Percentiles rank a stretch among this genome's conserved stretches.
Conservation (phyloP, 1,139 yeast species). For the Arxiozyma slooffiae region DNA sequence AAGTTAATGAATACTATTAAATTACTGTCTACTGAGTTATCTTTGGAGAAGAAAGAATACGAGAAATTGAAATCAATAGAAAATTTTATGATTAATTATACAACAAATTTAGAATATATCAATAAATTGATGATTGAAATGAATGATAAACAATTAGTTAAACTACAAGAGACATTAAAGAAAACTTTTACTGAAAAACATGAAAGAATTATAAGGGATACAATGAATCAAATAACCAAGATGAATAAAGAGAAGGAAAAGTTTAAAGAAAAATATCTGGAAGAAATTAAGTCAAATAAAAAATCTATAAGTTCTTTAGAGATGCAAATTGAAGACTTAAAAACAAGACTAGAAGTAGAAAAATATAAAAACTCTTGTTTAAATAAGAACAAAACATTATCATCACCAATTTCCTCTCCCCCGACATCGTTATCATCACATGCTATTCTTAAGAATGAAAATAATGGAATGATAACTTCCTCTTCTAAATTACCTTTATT, state of each 20-base stretch:
- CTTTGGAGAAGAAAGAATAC: slow-evolving; percentile 37
- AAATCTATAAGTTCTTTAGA: slow-evolving; percentile 18
- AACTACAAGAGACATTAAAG: slow-evolving; percentile 16
- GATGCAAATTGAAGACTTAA: slow-evolving; percentile 26
- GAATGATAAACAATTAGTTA: slow-evolving; percentile 19
- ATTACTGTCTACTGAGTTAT: slow-evolving; percentile 39
- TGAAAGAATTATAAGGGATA: slow-evolving; percentile 15
- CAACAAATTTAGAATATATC: slow-evolving; percentile 22
- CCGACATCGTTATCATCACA: neutral
- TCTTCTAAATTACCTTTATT: neutral
- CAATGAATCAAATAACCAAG: slow-evolving; percentile 18
- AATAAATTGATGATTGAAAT: slow-evolving; percentile 19
- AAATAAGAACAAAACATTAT: slow-evolving; percentile 10
- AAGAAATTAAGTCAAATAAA: slow-evolving; percentile 11
- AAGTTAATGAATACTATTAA: slow-evolving; percentile 43
- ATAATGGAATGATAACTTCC: neutral
- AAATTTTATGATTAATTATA: slow-evolving; percentile 31
- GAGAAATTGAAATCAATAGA: slow-evolving; percentile 38
- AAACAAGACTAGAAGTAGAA: slow-evolving; percentile 27
- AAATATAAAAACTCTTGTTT: slow-evolving; percentile 21
- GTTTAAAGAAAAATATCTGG: slow-evolving; percentile 13
- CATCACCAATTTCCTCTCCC: neutral
- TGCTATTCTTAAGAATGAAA: neutral
- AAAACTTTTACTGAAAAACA: slow-evolving; percentile 21
- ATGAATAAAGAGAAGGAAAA: slow-evolving; percentile 22